Percentiles rank a stretch among this genome's conserved stretches.
Conservation (phyloP, 805 yeast genomes). For the Nakazawaea populi region DNA sequence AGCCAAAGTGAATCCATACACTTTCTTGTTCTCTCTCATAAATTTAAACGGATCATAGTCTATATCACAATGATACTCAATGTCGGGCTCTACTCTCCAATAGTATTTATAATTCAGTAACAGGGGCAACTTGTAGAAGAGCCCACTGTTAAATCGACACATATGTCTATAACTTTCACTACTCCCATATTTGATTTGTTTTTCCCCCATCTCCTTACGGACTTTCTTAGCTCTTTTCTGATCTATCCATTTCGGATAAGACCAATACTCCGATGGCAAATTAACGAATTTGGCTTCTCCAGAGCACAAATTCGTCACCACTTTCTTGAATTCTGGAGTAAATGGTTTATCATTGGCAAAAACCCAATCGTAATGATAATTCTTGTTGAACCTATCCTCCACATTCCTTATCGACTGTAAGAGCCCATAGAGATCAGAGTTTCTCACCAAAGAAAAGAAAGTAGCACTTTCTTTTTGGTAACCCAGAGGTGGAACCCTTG, state of each 20-base stretch:
- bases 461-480: conserved; percentile 48
- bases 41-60: conserved; percentile 47
- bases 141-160: conserved; percentile 75
- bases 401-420: conserved; percentile 50
- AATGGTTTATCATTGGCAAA: conserved; percentile 67
- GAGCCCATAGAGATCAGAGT: conserved; percentile 50
- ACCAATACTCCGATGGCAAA: conserved; percentile 60
- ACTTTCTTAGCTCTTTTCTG: conserved; percentile 38
- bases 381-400: conserved; percentile 57
- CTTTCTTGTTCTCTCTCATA: conserved; percentile 35
- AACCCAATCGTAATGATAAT: conserved; percentile 67
- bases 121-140: conserved; percentile 41
- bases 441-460: conserved; percentile 61
- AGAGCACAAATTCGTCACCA: conserved; percentile 42
- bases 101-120: conserved; percentile 45
- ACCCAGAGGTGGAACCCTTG: not conserved
- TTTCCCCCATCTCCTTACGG: conserved; percentile 37
- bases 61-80: conserved; percentile 50
- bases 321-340: conserved; percentile 43
- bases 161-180: conserved; percentile 49
- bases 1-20: conserved; percentile 45
- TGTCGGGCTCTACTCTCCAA: conserved; percentile 59
- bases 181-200: conserved; percentile 40
- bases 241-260: conserved; percentile 61
- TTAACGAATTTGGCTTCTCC: conserved; percentile 55